Evolutionary conservation across 345 rosid species (phyloP).

Genomic region (Orychophragmus violaceus): DNA sequence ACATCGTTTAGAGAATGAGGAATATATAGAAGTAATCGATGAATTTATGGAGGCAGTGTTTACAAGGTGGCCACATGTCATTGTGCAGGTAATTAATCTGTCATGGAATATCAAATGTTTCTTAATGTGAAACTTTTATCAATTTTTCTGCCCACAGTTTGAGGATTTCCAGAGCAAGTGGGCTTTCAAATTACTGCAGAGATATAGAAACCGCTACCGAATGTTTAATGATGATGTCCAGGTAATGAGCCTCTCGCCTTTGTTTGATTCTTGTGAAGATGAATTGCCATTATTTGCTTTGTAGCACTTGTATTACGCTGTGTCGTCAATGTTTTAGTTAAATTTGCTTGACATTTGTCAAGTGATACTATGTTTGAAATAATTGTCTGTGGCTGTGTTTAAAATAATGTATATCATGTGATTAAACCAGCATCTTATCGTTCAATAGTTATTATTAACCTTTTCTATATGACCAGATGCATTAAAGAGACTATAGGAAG

Average conservation of each 20-base stretch:
- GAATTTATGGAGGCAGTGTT: constrained; percentile 99
- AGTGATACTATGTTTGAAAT: background rate
- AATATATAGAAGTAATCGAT: constrained; percentile 67
- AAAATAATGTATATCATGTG: background rate
- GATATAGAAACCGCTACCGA: constrained; percentile 69
- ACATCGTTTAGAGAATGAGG: constrained; percentile 79
- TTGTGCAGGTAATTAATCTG: constrained; percentile 67
- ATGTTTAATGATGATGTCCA: constrained; percentile 99
- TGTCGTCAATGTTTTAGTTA: background rate
- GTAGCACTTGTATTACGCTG: background rate
- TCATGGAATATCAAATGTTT: constrained; percentile 2
- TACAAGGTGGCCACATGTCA: constrained; percentile 96
- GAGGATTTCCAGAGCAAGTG: constrained; percentile 99
- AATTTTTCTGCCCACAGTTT: constrained; percentile 44
- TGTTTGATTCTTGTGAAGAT: background rate
- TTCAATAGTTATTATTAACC: background rate
- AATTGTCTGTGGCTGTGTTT: background rate
- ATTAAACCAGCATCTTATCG: background rate
- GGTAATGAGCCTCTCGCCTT: constrained; percentile 41
- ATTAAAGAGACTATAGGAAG: background rate
- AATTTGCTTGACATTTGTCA: background rate
- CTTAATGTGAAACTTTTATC: background rate
- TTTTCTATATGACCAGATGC: background rate
- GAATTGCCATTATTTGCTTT: background rate
- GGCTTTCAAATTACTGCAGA: constrained; percentile 96